phyloP scores from a whole-genome alignment of 2,329 filamentous ascomycete species.

The Exophiala xenobiotica region DNA sequence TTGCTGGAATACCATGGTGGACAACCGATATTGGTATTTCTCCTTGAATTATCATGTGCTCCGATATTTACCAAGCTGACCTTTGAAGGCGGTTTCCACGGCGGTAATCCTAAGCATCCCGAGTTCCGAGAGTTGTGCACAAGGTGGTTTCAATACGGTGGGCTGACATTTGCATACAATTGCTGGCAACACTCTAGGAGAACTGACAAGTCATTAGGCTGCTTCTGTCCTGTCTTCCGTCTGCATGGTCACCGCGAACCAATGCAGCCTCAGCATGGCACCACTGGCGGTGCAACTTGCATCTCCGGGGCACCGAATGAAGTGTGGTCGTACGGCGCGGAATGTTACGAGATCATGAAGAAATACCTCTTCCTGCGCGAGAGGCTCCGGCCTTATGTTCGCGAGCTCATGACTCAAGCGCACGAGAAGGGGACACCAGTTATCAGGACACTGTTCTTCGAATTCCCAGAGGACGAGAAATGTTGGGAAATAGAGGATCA shows the following conservation, averaged over 20 bases:
- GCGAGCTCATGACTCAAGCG: conserved; percentile 59
- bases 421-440: conserved; percentile 60
- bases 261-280: conserved; percentile 46
- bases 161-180: conserved; percentile 48
- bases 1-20: conserved; percentile 66
- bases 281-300: conserved; percentile 39
- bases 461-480: conserved; percentile 34
- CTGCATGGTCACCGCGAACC: conserved; percentile 67
- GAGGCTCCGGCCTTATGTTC: conserved; percentile 57
- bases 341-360: conserved; percentile 60
- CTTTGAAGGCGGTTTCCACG: conserved; percentile 60
- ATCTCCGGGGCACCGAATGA: conserved; percentile 57
- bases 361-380: conserved; percentile 61
- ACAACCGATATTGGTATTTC: conserved; percentile 62
- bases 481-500: conserved; percentile 60
- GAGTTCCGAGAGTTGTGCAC: conserved; percentile 63
- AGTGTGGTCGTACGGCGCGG: conserved; percentile 64
- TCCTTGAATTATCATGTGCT: neutral
- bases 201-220: too few relatives aligned
- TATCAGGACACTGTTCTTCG: conserved; percentile 63
- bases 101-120: conserved; percentile 57
- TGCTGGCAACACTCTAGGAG: too few relatives aligned
- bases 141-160: conserved; percentile 69
- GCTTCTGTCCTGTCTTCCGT: conserved; percentile 61
- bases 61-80: neutral